phyloP scores from a whole-genome alignment of 2,329 filamentous ascomycete species.

The Sarocladium brachiariae region DNA sequence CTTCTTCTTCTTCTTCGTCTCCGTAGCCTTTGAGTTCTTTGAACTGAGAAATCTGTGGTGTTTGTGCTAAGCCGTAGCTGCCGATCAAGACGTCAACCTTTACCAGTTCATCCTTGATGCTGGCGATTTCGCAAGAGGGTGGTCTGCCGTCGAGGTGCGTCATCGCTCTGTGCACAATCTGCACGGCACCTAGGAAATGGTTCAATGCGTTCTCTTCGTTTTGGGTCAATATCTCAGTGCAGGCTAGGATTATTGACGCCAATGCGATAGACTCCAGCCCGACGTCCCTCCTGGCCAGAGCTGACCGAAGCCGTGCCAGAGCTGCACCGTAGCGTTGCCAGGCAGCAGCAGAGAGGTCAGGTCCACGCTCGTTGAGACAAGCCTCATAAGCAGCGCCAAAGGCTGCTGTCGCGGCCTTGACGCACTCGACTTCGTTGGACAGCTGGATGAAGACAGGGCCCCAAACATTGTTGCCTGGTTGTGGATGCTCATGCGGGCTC shows the following conservation, averaged over 20 bases:
- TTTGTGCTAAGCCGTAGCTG: slow-evolving; percentile 6
- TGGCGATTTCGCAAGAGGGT: background rate
- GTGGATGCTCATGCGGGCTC: background rate
- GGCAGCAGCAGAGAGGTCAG: background rate
- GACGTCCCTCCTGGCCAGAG: background rate
- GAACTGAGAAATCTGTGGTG: background rate
- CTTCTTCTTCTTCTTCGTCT: background rate
- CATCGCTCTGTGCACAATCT: background rate
- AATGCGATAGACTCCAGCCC: slow-evolving; percentile 2
- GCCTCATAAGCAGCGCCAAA: slow-evolving; percentile 9
- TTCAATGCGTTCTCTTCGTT: slow-evolving; percentile 7
- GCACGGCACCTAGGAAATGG: slow-evolving; percentile 9
- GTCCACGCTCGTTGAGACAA: background rate
- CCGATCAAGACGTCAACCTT: slow-evolving; percentile 2
- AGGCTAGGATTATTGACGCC: slow-evolving; percentile 7
- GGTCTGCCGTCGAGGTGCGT: background rate
- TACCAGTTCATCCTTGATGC: slow-evolving; percentile 7
- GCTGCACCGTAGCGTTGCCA: slow-evolving; percentile 8
- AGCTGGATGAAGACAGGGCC: slow-evolving; percentile 9
- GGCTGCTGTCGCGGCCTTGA: slow-evolving; percentile 9
- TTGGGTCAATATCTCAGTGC: slow-evolving; percentile 8
- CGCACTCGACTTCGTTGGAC: slow-evolving; percentile 4
- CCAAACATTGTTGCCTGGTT: slow-evolving; percentile 3
- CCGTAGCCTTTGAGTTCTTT: background rate
- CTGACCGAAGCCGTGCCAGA: background rate